These are phyloP conservation scores for Neurospora terricola DNA, from an alignment of 495 filamentous ascomycete species.

Conservation along the genomic window DNA sequence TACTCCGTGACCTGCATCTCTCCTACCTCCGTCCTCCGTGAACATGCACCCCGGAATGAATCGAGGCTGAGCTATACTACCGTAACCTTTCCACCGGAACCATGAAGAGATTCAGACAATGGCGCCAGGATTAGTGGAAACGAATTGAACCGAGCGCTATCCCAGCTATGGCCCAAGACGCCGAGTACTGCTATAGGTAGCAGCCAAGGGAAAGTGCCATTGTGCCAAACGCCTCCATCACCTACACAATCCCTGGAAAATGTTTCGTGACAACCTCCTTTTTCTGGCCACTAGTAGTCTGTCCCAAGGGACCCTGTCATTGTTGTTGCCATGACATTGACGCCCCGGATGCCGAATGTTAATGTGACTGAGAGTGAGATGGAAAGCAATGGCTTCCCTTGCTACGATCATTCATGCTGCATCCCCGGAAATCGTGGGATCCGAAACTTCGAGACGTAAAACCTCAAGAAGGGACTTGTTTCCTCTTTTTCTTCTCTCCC, in stretches of 20 bases:
- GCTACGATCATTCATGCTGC: constrained; percentile 39
- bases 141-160: neutral
- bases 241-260: neutral
- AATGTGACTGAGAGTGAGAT: neutral
- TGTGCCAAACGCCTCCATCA: neutral
- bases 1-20: neutral
- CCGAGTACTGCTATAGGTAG: neutral
- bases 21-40: constrained; percentile 12
- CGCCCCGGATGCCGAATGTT: neutral
- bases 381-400: constrained; percentile 1
- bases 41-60: constrained; percentile 1
- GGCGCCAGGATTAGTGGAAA: neutral
- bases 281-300: constrained; percentile 1
- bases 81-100: neutral
- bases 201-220: neutral
- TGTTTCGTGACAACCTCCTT: constrained; percentile 42
- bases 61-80: neutral
- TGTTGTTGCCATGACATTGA: too few relatives aligned
- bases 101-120: neutral
- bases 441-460: neutral
- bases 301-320: neutral
- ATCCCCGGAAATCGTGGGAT: constrained; percentile 1
- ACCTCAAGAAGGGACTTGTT: constrained; percentile 15
- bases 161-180: neutral
- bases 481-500: constrained; percentile 23